Conservation (phyloP, 768 basidiomycete genomes). For the Phaeotremella fagi region DNA sequence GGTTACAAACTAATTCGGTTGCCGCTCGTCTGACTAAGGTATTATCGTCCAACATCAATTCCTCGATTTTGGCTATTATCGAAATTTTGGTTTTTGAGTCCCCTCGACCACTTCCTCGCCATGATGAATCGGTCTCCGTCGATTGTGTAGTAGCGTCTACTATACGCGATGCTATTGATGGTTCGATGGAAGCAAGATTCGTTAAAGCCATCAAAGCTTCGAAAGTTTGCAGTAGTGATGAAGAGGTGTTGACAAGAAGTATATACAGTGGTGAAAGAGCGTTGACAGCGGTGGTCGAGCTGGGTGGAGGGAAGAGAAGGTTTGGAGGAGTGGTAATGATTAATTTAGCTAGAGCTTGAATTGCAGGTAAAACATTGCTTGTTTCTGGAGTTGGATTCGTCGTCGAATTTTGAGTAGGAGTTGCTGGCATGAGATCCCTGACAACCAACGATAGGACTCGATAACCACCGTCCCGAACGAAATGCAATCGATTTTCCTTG, state of each 20-base stretch:
- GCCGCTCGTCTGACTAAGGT: conserved; percentile 76
- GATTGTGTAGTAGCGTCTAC: conserved; percentile 44
- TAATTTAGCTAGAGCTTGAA: conserved; percentile 88
- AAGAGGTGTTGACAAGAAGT: conserved; percentile 64
- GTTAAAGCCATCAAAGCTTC: conserved; percentile 95
- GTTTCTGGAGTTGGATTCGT: background rate
- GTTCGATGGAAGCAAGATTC: conserved; percentile 76
- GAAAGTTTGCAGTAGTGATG: conserved; percentile 75
- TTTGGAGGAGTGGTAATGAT: conserved; percentile 85
- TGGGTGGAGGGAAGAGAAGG: conserved; percentile 83
- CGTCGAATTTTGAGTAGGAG: conserved; percentile 57
- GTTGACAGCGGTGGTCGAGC: conserved; percentile 64
- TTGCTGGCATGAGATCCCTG: conserved; percentile 47
- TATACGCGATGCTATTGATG: conserved; percentile 63
- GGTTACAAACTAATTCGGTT: conserved; percentile 86
- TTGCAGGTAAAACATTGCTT: conserved; percentile 50
- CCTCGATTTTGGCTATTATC: conserved; percentile 49
- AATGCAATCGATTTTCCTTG: conserved; percentile 67
- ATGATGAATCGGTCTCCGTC: background rate
- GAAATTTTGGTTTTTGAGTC: conserved; percentile 62
- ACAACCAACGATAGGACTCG: conserved; percentile 53
- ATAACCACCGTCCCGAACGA: conserved; percentile 72
- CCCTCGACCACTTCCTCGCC: conserved; percentile 53
- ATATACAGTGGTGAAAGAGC: conserved; percentile 74
- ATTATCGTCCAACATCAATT: conserved; percentile 62